These are phyloP conservation scores for Penicillium simplicissimum DNA, from an alignment of 495 filamentous ascomycete genomes.

Conservation along the genomic window DNA sequence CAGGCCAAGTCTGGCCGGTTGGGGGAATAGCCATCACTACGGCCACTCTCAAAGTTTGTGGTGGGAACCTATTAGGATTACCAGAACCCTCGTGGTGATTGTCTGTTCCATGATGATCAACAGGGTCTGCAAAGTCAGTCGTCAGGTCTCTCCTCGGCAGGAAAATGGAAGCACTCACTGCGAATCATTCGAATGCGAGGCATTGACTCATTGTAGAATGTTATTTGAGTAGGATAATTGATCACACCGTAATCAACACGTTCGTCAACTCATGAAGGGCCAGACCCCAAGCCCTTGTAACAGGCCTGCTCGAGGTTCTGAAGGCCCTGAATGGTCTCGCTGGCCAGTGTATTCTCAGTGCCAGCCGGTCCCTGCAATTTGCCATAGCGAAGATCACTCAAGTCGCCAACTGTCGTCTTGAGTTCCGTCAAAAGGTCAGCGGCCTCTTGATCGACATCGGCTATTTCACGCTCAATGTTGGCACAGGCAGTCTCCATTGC, in stretches of 20 bases:
- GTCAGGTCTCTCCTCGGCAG: not conserved
- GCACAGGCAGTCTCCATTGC: conserved; percentile 66
- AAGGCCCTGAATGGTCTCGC: conserved; percentile 55
- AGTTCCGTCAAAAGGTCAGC: conserved; percentile 59
- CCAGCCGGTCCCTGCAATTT: conserved; percentile 62
- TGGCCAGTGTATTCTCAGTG: conserved; percentile 59
- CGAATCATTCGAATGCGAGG: not conserved
- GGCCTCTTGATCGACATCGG: conserved; percentile 63
- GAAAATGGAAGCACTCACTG: not conserved
- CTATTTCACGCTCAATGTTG: conserved; percentile 67
- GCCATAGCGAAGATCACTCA: conserved; percentile 85
- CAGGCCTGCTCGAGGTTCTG: conserved; percentile 64
- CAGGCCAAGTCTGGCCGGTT: too few species aligned
- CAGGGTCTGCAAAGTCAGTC: not conserved
- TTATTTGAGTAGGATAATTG: not conserved
- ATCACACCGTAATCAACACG: not conserved
- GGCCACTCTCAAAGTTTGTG: too few species aligned
- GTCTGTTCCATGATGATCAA: not conserved
- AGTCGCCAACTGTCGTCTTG: conserved; percentile 60
- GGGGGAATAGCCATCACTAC: too few species aligned
- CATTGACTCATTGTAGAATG: too few species aligned
- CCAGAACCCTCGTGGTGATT: not conserved
- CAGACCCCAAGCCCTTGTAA: conserved; percentile 31
- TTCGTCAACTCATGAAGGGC: not conserved
- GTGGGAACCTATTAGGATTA: too few species aligned